A percentile compares a stretch with the other conserved stretches of the same genome.
Conservation (phyloP, 2,329 filamentous ascomycete species). For the Botrytis sinoallii region DNA sequence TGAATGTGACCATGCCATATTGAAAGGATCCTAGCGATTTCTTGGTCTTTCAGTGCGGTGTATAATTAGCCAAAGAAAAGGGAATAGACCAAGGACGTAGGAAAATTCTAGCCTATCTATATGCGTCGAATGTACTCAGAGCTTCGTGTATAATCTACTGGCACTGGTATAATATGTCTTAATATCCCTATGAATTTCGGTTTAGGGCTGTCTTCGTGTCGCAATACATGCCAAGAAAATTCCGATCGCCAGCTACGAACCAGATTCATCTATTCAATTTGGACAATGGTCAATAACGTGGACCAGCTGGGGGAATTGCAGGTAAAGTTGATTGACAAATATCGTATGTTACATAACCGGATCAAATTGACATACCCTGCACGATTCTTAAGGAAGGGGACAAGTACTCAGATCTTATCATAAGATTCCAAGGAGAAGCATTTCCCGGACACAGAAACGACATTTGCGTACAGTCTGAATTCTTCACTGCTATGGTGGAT, state of each 20-base stretch:
- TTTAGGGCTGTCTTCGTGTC: neutral
- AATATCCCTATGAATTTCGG: neutral
- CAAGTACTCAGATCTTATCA: conserved; percentile 24
- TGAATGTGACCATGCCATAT: neutral
- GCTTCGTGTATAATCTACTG: neutral
- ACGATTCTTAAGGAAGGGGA: neutral
- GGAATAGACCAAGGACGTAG: neutral
- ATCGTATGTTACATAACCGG: neutral
- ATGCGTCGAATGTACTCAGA: neutral
- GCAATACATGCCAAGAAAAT: neutral
- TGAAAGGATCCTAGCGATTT: neutral
- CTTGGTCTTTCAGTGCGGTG: neutral
- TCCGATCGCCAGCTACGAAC: neutral
- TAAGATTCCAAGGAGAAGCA: conserved; percentile 18
- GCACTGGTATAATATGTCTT: neutral
- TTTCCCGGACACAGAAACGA: conserved; percentile 26
- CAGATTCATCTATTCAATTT: neutral
- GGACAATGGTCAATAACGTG: neutral
- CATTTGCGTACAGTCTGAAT: conserved; percentile 25
- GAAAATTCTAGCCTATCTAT: neutral
- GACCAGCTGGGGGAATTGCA: neutral
- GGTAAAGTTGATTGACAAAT: neutral
- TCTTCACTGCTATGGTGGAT: conserved; percentile 19
- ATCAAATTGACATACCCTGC: neutral
- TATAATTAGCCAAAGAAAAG: neutral